phyloP scores from a whole-genome alignment of 495 filamentous ascomycete species.

The Trichoderma parareesei region DNA sequence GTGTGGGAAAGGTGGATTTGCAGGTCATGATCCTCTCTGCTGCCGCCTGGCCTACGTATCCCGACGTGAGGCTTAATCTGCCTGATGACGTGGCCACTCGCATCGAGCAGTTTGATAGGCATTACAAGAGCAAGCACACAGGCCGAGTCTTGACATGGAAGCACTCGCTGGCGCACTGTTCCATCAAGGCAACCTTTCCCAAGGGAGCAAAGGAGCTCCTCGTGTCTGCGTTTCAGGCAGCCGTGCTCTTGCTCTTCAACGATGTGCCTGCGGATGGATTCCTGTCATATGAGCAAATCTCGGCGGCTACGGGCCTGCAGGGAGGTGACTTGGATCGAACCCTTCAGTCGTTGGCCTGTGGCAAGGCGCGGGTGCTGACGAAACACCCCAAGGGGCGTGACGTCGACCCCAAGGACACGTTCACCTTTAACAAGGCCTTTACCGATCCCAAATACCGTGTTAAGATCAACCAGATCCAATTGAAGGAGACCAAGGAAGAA shows the following conservation, averaged over 20 bases:
- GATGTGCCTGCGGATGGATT: slow-evolving; percentile 40
- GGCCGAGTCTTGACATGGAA: slow-evolving; percentile 87
- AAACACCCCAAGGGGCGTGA: slow-evolving; percentile 84
- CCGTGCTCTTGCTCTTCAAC: slow-evolving; percentile 91
- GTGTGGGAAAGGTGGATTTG: slow-evolving; percentile 59
- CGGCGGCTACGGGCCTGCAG: slow-evolving; percentile 53
- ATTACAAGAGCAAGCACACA: slow-evolving; percentile 80
- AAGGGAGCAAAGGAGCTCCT: slow-evolving; percentile 70
- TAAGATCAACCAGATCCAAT: slow-evolving; percentile 97
- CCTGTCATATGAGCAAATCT: slow-evolving; percentile 62
- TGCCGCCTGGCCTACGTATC: slow-evolving; percentile 87
- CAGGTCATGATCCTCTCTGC: slow-evolving; percentile 79
- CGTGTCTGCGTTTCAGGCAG: slow-evolving; percentile 82
- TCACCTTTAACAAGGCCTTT: slow-evolving; percentile 71
- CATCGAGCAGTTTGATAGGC: slow-evolving; percentile 63
- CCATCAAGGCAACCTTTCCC: slow-evolving; percentile 68
- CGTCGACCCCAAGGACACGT: slow-evolving; percentile 66
- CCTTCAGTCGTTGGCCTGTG: slow-evolving; percentile 88
- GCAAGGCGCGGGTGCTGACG: slow-evolving; percentile 71
- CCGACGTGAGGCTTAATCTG: slow-evolving; percentile 67
- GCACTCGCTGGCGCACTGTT: slow-evolving; percentile 79
- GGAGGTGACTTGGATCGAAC: slow-evolving; percentile 78
- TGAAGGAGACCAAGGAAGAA: slow-evolving; percentile 82
- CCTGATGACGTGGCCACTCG: slow-evolving; percentile 61
- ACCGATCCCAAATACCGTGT: slow-evolving; percentile 75